These are phyloP conservation scores for Glarea lozoyensis DNA, from an alignment of 495 filamentous ascomycete species.

Conservation along the genomic window DNA sequence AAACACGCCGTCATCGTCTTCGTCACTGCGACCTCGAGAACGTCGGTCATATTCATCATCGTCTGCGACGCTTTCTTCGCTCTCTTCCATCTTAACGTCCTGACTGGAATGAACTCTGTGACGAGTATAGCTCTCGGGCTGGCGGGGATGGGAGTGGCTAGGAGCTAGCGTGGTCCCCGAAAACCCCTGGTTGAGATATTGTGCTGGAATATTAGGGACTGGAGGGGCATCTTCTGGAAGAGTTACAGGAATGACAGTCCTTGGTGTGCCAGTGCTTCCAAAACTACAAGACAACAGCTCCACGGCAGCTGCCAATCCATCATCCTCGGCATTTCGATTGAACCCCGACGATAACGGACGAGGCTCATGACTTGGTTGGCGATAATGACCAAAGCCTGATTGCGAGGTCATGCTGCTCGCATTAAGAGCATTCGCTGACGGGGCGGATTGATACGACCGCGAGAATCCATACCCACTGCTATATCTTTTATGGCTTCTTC, in stretches of 20 bases:
- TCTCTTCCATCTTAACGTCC: conserved; percentile 63
- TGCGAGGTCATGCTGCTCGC: conserved; percentile 38
- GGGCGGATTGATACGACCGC: conserved; percentile 76
- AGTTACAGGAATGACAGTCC: conserved; percentile 56
- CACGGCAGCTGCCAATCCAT: conserved; percentile 80
- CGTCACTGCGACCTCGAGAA: conserved; percentile 58
- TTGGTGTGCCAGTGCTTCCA: conserved; percentile 74
- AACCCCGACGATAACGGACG: conserved; percentile 52
- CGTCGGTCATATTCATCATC: conserved; percentile 72
- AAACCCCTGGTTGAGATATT: conserved; percentile 45
- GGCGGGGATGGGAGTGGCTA: conserved; percentile 19
- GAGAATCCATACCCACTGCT: conserved; percentile 65
- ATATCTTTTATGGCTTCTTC: conserved; percentile 48
- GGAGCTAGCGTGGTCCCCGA: conserved; percentile 22
- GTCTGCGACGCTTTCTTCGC: conserved; percentile 56
- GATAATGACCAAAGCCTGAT: conserved; percentile 44
- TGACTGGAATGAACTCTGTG: conserved; percentile 34
- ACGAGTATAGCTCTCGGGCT: conserved; percentile 25
- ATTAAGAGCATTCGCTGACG: conserved; percentile 40
- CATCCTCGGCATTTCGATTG: conserved; percentile 64
- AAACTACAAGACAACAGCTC: conserved; percentile 87
- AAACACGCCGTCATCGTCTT: conserved; percentile 93
- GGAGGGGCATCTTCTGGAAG: conserved; percentile 74
- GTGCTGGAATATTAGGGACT: conserved; percentile 73
- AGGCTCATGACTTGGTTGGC: conserved; percentile 44